Evolutionary conservation across 1,139 yeast genomes (phyloP).

Genomic region (Lodderomyces margitis): DNA sequence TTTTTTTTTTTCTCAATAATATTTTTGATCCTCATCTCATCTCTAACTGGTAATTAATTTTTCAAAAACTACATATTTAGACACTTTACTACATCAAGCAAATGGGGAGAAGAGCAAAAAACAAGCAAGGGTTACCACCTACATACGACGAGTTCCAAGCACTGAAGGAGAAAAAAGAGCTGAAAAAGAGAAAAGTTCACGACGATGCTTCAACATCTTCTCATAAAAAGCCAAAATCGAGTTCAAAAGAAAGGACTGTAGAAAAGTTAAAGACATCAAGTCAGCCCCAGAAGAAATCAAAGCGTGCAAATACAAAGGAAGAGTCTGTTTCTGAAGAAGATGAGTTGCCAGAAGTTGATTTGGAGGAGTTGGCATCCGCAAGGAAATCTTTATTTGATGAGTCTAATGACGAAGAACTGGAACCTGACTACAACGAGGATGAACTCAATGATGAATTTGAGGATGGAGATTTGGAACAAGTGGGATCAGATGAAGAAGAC

Average conservation of each 20-base stretch:
- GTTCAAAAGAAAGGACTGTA: conserved; percentile 4
- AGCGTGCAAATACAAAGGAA: conserved; percentile 32
- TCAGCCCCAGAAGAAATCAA: conserved; percentile 18
- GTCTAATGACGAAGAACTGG: conserved; percentile 48
- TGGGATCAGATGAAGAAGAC: conserved; percentile 58
- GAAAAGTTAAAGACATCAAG: conserved; percentile 23
- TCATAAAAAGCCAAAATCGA: conserved; percentile 17
- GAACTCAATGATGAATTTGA: conserved; percentile 29
- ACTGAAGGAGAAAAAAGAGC: conserved; percentile 48
- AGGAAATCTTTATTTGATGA: conserved; percentile 80
- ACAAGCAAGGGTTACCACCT: conserved; percentile 91
- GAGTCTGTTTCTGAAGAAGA: conserved; percentile 32
- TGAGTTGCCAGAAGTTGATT: conserved; percentile 60
- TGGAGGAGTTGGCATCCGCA: conserved; percentile 60
- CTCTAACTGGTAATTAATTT: background rate
- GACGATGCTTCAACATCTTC: conserved; percentile 20
- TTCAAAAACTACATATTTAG: background rate
- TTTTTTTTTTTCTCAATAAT: background rate
- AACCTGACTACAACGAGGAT: conserved; percentile 19
- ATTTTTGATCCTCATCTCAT: conserved; percentile 9
- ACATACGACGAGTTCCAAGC: conserved; percentile 76
- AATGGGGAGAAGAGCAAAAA: conserved; percentile 92
- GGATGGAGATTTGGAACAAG: conserved; percentile 33
- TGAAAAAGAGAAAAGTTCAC: conserved; percentile 27
- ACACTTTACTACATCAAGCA: conserved; percentile 7